Base-by-base conservation (phyloP, 2,329 filamentous ascomycete genomes). In the Verticillium tricorpus region DNA sequence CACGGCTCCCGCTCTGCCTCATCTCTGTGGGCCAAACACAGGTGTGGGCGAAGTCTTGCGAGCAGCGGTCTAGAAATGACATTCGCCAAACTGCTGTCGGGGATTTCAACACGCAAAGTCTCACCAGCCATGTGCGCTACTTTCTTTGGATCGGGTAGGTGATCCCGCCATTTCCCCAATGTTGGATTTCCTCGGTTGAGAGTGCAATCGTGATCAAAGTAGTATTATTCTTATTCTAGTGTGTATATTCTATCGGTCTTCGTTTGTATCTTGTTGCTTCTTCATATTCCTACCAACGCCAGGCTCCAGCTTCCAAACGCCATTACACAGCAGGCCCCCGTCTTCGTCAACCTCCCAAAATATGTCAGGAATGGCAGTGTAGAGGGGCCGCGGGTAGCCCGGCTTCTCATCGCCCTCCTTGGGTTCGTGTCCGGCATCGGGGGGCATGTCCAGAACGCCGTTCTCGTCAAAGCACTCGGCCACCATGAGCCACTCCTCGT, bases 391-490 rank as follows among this genome's bases (percentile, higher is more conserved):
- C 9, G 62, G 55, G 15, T 71, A 69, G 5, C 64, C 58, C 5
- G 62, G 60, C 62, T 73, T 73, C 34, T 64, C 54, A n/a, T 66
- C 63, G 14, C 69, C 69, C 14, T 70, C 69, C 5, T 62, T 71
- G 28, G 70, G 69, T 14, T 73, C 73, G 31, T 77, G 78, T 52
- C 84, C 82, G 22, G 79, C 77, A 61, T 82, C 81, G 1, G 37
- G 31, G 7, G 62, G 67, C 52, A 59, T 62, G 9, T 58, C 50
- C 35, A 70, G 69, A 55, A 73, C 60, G 45, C 71, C 71, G 2
- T 63, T 37, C 58, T 69, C 65, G 50, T 71, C 66, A 56, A 73
- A 73, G 63, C 67, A 70, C 39, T 66, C 59, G 28, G 71, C 69
- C 15, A 72, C 70, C 59, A 69, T 71, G 55, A 69, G 61, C 64